Conservation (phyloP, 129 eudicot genomes). For the Sambucus nigra region DNA sequence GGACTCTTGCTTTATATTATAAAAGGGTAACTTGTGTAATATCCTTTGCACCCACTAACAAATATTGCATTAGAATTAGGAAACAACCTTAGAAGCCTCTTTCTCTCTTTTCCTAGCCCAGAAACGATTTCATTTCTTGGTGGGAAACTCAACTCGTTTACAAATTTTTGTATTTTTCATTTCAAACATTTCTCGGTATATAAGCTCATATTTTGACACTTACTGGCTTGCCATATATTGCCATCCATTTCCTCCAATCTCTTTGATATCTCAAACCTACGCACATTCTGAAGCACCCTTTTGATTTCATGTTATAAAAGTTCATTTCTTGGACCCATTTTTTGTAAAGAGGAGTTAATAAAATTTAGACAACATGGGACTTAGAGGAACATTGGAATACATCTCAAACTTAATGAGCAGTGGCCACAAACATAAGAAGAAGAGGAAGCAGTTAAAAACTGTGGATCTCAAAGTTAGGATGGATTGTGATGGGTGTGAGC, state of each 20-base stretch:
- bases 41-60: no score
- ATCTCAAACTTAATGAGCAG: slow-evolving; percentile 54
- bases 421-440: slow-evolving; percentile 50
- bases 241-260: neutral
- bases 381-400: slow-evolving; percentile 53
- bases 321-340: neutral
- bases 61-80: no score
- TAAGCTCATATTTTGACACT: no score
- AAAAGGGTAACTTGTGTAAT: no score
- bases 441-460: slow-evolving; percentile 45
- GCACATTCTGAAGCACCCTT: neutral
- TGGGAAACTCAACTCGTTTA: slow-evolving; percentile 9
- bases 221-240: neutral
- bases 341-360: neutral
- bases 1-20: no score
- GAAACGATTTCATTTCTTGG: slow-evolving; percentile 10
- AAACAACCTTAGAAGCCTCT: slow-evolving; percentile 16
- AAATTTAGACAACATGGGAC: slow-evolving; percentile 38
- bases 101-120: slow-evolving; percentile 11
- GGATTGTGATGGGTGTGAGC: no score
- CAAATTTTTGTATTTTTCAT: neutral
- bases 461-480: no score
- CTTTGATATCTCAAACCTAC: no score
- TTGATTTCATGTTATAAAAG: neutral
- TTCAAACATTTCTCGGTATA: no score